Base-by-base conservation (phyloP, 257 asterid species). In the Marsdenia floribunda region DNA sequence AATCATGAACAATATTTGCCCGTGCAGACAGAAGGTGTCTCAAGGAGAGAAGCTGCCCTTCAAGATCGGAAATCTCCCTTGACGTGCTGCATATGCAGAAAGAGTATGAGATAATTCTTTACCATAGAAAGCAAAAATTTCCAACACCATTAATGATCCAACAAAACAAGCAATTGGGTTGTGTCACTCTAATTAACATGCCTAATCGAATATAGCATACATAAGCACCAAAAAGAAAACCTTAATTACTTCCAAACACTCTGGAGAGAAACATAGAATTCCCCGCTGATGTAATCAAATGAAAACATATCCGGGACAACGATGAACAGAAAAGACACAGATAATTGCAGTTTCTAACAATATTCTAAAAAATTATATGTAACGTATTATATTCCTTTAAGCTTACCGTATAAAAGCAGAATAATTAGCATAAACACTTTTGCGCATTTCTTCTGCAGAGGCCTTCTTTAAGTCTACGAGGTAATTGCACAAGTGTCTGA, bases 361-460 rank as follows among this genome's bases (percentile, higher is more conserved):
- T 69, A 15, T 69, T 46, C 22, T 38, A 38, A 16, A n/a, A 33
- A 6, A 14, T 42, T 6, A 42, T 2, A 35, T 67, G 16, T 44
- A 24, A 55, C 13, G 12, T 24, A 49, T 4, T 47, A 16, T 5
- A 14, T 44, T 44, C 49, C 2, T 22, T 24, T 14, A 69, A 46
- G 22, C 72, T 75, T 80, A 87, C 98, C 98, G 89, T 80, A 94
- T 92, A 73, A 94, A 94, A 19, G 97, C 85, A 1, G 95, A 80
- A 79, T 94, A 94, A 79, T 94, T 92, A 55, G 99, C 96, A 67
- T 92, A 94, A 46, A 94, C 97, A 57, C 93, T 92, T 80, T 83
- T 94, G 13, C 97, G 85, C 97, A 92, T 94, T 86, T 94, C 97
- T 81, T 94, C 99, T 2, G 97, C 99, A 71, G 97, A 94, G 67